Percentiles rank a stretch among this genome's conserved stretches.
Conservation (phyloP, 2,329 filamentous ascomycete genomes). For the Paecilomyces dactylethromorphus region DNA sequence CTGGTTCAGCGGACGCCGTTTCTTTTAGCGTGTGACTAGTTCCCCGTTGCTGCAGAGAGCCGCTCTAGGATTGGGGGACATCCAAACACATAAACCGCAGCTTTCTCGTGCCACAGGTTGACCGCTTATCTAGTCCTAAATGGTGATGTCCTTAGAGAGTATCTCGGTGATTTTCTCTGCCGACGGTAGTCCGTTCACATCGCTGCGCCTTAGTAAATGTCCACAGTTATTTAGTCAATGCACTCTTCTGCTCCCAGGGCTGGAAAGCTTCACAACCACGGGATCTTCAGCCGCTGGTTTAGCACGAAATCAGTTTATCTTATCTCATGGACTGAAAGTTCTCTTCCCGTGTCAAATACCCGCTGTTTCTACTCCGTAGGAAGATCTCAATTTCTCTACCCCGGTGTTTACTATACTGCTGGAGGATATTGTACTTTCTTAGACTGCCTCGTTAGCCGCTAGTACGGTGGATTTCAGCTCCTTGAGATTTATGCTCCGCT, state of each 20-base stretch:
- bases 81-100: no score
- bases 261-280: not conserved
- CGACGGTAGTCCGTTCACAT: not conserved
- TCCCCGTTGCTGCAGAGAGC: no score
- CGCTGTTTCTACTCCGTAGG: not conserved
- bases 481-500: not conserved
- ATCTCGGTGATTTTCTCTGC: not conserved
- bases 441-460: no score
- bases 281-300: not conserved
- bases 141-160: no score
- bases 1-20: not conserved
- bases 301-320: not conserved
- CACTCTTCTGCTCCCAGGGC: not conserved
- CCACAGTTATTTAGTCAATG: not conserved
- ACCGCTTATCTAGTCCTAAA: no score
- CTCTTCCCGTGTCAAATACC: not conserved
- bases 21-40: not conserved
- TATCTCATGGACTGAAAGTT: not conserved
- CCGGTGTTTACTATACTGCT: not conserved
- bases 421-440: not conserved
- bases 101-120: no score
- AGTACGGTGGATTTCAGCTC: not conserved
- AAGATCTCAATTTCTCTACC: not conserved
- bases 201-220: not conserved
- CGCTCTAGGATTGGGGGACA: no score